phyloP scores from a whole-genome alignment of 2,329 filamentous ascomycete genomes.

The Aureobasidium sp. region DNA sequence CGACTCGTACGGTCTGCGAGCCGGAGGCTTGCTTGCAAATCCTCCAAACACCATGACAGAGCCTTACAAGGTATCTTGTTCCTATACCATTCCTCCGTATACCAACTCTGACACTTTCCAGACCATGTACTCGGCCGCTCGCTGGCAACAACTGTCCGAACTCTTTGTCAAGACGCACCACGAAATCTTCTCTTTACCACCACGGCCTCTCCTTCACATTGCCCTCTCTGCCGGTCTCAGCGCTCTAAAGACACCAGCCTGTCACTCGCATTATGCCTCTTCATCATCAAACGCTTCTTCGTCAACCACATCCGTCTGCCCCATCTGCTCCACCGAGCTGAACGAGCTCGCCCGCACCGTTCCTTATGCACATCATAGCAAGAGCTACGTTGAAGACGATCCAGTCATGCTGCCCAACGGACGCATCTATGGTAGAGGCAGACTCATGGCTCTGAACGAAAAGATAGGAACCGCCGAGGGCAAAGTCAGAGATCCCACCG shows the following conservation, averaged over 20 bases:
- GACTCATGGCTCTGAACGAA: slow-evolving; percentile 66
- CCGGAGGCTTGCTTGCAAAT: slow-evolving; percentile 74
- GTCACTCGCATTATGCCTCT: slow-evolving; percentile 61
- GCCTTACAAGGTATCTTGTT: slow-evolving; percentile 48
- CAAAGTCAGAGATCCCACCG: slow-evolving; percentile 69
- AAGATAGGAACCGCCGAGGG: slow-evolving; percentile 64
- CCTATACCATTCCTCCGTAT: not conserved
- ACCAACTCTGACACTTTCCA: not conserved
- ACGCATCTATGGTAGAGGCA: slow-evolving; percentile 69
- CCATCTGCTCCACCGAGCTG: slow-evolving; percentile 91
- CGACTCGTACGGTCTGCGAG: slow-evolving; percentile 60
- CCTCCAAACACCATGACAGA: slow-evolving; percentile 51
- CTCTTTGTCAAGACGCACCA: slow-evolving; percentile 84
- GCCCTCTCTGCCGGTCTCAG: slow-evolving; percentile 86
- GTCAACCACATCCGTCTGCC: slow-evolving; percentile 67
- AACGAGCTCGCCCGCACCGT: slow-evolving; percentile 84
- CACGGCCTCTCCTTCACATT: slow-evolving; percentile 77
- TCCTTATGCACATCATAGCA: slow-evolving; percentile 90
- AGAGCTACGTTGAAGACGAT: slow-evolving; percentile 85
- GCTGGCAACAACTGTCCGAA: slow-evolving; percentile 69
- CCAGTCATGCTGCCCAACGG: slow-evolving; percentile 81
- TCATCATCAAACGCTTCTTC: slow-evolving; percentile 44
- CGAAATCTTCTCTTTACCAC: slow-evolving; percentile 71
- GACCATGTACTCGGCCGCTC: slow-evolving; percentile 57
- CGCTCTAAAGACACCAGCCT: slow-evolving; percentile 89